Evolutionary conservation across 2,329 filamentous ascomycete genomes (phyloP).

Genomic region (Paecilomyces formosus): DNA sequence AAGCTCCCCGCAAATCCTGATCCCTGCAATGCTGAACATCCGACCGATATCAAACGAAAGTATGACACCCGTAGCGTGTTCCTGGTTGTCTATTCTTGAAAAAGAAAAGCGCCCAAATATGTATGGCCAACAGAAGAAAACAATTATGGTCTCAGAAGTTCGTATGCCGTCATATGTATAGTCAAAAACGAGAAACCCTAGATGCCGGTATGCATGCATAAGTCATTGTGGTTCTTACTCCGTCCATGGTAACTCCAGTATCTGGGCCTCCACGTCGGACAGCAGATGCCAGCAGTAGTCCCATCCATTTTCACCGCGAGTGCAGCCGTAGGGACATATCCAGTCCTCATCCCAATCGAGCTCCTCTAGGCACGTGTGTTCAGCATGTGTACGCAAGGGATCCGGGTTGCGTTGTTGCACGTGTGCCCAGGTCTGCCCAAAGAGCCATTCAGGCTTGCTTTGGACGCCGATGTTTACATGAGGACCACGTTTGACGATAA

Average conservation of each 20-base stretch:
- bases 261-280: background rate
- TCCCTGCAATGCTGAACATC: background rate
- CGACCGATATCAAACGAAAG: background rate
- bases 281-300: background rate
- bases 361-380: background rate
- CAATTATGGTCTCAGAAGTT: no score
- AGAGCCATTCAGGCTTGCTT: background rate
- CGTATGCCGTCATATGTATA: background rate
- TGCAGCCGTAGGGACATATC: background rate
- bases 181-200: background rate
- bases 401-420: background rate
- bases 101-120: background rate
- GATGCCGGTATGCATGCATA: background rate
- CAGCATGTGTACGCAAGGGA: background rate
- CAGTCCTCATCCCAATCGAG: background rate
- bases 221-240: background rate
- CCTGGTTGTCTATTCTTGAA: background rate
- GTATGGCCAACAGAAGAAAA: background rate
- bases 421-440: background rate
- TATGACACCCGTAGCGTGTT: background rate
- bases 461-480: background rate
- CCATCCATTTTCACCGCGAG: background rate
- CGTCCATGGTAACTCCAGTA: background rate
- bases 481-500: background rate
- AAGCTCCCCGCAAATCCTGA: constrained; percentile 4